Base-by-base conservation (phyloP, 2,329 filamentous ascomycete genomes). In the Colletotrichum horii region DNA sequence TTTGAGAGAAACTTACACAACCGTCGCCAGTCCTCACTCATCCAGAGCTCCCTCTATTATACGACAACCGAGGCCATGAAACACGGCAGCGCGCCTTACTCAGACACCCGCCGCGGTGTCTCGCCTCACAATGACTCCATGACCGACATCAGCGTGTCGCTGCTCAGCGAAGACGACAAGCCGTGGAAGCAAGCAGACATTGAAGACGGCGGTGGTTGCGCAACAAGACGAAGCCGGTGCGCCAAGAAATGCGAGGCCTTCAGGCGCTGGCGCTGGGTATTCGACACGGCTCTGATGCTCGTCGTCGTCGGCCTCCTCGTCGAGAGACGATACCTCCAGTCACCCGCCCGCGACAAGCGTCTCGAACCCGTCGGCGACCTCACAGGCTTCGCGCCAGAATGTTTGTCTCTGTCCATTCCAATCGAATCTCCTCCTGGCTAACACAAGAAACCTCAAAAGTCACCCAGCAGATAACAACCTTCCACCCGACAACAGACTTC, bases 301-400 rank as follows among this genome's bases (percentile, higher is more conserved):
- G 78, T 83, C 3, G 83, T 86, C 61, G 66, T 86, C 38, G 80
- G 80, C 3, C 80, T 86, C 12, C 76, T 86, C 28, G 38, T 85
- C 7, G 83, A 85, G 32, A 79, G 81, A 32, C 79, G 79, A 14
- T 77, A 77, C 68, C 70, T 78, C 2, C 34, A 22, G n/a, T 19
- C 60, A 7, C 15, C 68, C 61, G 67, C 43, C 74, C 67, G 71
- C 75, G 26, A 76, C 70, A 73, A 76, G 77, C 75, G 78, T 77
- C 81, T 82, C 15, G 83, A 85, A 48, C 79, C 82, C 3, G 80
- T 78, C 0, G 85, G 84, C 4, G 85, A 87, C 70, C 77, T 87
- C 26, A 84, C 84, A 3, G 84, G 84, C 3, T 86, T 87, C 72
- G 83, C 84, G 26, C 85, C 85, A 4, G 76, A 78, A 52, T 84